Evolutionary conservation across 192 early-diverging fungal species (phyloP).

Genomic region (Backusella australiensis): DNA sequence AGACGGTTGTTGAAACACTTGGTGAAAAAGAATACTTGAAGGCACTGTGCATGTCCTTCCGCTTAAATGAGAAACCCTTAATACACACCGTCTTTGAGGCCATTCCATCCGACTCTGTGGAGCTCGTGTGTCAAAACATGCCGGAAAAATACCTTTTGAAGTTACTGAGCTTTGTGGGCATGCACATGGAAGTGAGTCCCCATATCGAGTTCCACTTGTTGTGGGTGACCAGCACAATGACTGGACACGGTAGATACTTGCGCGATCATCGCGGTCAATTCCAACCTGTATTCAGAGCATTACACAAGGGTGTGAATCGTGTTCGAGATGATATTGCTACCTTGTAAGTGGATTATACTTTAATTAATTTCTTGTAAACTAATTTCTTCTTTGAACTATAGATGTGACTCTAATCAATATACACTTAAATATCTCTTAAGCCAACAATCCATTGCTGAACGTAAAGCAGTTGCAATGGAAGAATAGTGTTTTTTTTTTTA

Average conservation of each 20-base stretch:
- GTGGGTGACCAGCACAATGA: slow-evolving; percentile 78
- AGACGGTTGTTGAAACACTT: slow-evolving; percentile 74
- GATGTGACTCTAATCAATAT: slow-evolving; percentile 80
- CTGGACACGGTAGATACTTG: slow-evolving; percentile 74
- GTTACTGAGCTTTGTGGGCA: slow-evolving; percentile 81
- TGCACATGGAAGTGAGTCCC: slow-evolving; percentile 75
- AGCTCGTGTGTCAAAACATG: slow-evolving; percentile 74
- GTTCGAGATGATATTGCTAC: slow-evolving; percentile 55
- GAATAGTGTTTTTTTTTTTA: neutral
- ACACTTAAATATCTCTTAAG: slow-evolving; percentile 63
- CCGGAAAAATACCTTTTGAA: slow-evolving; percentile 86
- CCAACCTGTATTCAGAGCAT: slow-evolving; percentile 71
- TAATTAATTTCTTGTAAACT: neutral
- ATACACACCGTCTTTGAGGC: slow-evolving; percentile 77
- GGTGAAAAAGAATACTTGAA: slow-evolving; percentile 78
- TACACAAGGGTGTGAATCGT: slow-evolving; percentile 70
- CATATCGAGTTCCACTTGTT: slow-evolving; percentile 86
- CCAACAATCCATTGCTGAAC: slow-evolving; percentile 26
- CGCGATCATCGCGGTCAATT: slow-evolving; percentile 61
- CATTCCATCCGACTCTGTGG: slow-evolving; percentile 76
- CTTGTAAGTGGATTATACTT: slow-evolving; percentile 47
- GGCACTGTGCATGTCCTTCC: slow-evolving; percentile 90
- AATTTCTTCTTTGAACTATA: slow-evolving; percentile 32
- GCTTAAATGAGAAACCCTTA: slow-evolving; percentile 83
- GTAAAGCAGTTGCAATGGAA: slow-evolving; percentile 9